Evolutionary conservation across 139 green algal genomes (phyloP), one percentile per base, ranked within the genome.

Genomic region (Picochlorum sp.): DNA sequence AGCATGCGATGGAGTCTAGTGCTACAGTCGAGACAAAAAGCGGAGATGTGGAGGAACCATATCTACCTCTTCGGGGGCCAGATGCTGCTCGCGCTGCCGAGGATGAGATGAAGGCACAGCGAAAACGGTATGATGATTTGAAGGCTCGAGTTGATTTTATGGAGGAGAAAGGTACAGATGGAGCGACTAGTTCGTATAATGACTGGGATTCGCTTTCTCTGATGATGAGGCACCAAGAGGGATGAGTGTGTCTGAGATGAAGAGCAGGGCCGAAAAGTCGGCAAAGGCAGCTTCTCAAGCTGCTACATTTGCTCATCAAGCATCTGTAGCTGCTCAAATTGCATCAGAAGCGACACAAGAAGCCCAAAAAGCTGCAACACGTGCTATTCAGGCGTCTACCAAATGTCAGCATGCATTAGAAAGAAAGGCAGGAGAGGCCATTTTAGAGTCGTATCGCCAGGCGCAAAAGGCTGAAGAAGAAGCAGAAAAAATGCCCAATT

Each of bases 311-410:
- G 45, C 61, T 21, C 61, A 66, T 16, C 32, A 45, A 21, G 61
- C 61, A 38, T 38, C 61, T 24, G 15, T 23, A n/a, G 14, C 32
- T 20, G 14, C 37, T 23, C 15, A 37, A 56, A 45, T 45, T 54
- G 69, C 62, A 67, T 30, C 37, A 18, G 63, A 52, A 4, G 69
- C 64, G 67, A 44, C 44, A 49, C 21, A 41, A 56, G 28, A 30
- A 57, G 45, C 65, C 66, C 52, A 16, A 15, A 11, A 7, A 20
- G 58, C 57, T 63, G 73, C 49, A 41, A n/a, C 15, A 44, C 15
- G 37, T 9, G 34, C 61, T 45, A 16, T 45, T 10, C 34, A 10
- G 23, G 61, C 61, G 9, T 16, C 37, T 14, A 23, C 23, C 18
- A 20, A 44, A 24, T 66, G 61, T 21, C 61, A 66, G 37, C 14